Evolutionary conservation across 2,329 filamentous ascomycete species (phyloP), one percentile per base, ranked within the genome.

Genomic region (Xylaria multiplex): DNA sequence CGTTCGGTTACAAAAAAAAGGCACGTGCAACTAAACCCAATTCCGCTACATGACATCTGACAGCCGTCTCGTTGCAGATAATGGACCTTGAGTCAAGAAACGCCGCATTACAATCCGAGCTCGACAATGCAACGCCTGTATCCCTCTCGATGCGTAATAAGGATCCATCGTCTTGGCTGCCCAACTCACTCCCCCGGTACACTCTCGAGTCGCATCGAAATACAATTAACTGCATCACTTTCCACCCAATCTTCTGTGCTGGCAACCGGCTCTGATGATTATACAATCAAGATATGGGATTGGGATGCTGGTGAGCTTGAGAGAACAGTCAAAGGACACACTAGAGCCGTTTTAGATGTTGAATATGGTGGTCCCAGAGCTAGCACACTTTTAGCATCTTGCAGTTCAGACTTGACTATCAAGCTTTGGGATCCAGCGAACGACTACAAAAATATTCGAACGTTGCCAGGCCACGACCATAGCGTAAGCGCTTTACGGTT

Each of bases 281-380:
- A 88, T 61, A 97, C 92, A 4, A 97, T 98, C 77, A 97, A 97
- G 76, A 93, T 97, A 62, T 97, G 93, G 94, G 94, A 97, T 75
- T 97, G 93, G 91, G 94, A 97, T 75, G 81, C 96, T 24, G 94
- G 94, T 52, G 94, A 97, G 78, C 84, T 96, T 3, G 94, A 97
- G 78, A 84, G 90, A 69, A 97, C 94, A 0, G 86, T 97, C 65
- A 97, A 97, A 77, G 93, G 93, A 0, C 94, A 97, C 76, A 97
- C 93, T 5, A 93, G 91, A 76, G 88, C 93, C 2, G 93, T 97
- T 0, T 81, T 96, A 32, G 93, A 96, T 76, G 88, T 97, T 45
- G 93, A 97, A 75, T 97, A 91, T 80, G 94, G 95, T 48, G 94
- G 93, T 0, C 93, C 93, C 0, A 85, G 91, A 75, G 91, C 92